A percentile compares a stretch with the other conserved stretches of the same genome.
phyloP scores from a whole-genome alignment of 2,329 filamentous ascomycete species.

The Aspergillus felis region DNA sequence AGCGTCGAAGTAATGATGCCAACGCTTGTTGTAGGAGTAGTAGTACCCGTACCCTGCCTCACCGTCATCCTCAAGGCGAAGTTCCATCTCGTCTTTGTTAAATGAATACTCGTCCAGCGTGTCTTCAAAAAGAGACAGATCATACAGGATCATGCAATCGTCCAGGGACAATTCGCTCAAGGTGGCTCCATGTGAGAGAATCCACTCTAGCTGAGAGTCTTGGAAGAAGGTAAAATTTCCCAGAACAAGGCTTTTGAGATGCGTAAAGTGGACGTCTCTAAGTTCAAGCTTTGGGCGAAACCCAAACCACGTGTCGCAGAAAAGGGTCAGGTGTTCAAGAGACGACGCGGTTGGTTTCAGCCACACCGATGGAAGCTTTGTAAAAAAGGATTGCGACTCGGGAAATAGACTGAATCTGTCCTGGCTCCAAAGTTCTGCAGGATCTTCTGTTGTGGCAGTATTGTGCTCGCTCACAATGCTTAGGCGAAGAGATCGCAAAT shows the following conservation, averaged over 20 bases:
- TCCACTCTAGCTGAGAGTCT: slow-evolving; percentile 47
- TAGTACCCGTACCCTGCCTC: not conserved
- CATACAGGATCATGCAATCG: slow-evolving; percentile 37
- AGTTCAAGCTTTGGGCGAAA: slow-evolving; percentile 41
- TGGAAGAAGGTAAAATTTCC: slow-evolving; percentile 43
- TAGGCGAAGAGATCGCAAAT: not conserved
- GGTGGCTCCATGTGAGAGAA: slow-evolving; percentile 36
- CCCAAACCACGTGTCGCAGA: slow-evolving; percentile 36
- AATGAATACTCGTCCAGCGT: slow-evolving; percentile 42
- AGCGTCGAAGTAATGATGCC: slow-evolving; percentile 18
- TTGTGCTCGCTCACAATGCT: not conserved
- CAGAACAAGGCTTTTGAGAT: slow-evolving; percentile 38
- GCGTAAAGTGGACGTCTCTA: slow-evolving; percentile 30
- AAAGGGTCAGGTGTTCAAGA: slow-evolving; percentile 40
- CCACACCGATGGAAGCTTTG: slow-evolving; percentile 1
- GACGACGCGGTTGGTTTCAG: slow-evolving; percentile 3
- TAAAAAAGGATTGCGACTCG: not conserved
- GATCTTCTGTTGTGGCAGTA: not conserved
- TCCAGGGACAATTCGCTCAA: slow-evolving; percentile 44
- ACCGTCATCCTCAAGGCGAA: not conserved
- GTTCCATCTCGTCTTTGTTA: slow-evolving; percentile 2
- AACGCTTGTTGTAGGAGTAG: slow-evolving; percentile 11
- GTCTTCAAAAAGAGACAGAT: not conserved
- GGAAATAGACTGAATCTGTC: not conserved
- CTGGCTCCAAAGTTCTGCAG: not conserved